Base-by-base conservation (phyloP, 148 eudicot genomes). In the Spergularia marina region DNA sequence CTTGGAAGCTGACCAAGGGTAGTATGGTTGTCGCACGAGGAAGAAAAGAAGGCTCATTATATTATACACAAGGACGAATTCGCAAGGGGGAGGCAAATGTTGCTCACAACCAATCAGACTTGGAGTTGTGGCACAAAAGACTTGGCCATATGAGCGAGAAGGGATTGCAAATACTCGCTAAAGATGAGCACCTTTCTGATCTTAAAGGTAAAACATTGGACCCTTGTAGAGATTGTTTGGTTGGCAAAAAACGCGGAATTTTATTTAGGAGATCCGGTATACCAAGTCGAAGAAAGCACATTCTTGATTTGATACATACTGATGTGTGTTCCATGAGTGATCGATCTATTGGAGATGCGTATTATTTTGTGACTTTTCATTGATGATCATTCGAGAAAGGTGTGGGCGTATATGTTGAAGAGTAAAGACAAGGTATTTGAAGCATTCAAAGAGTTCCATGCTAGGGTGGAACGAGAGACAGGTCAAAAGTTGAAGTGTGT, bases 61-160 rank as follows among this genome's bases (percentile, higher is more conserved):
- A 53, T 54, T 39, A 7, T n/a, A 70, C 18, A 16, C 73, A 70
- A 52, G 44, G 12, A 12, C 16, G 57, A 5, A 1, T 69, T 14
- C 5, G 20, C 15, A 34, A 23, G 58, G 55, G 55, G 34, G 58
- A 34, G 5, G 17, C 13, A 49, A 47, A 69, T 52, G 59, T 51
- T 30, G 2, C 11, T 21, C 30, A 21, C 0, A 8, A 7, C 63
- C 23, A 7, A 23, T 53, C 55, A n/a, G 5, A 11, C 15, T 44
- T 44, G 49, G 21, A 61, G 65, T 18, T 68, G 14, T 39, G 55
- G 63, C 23, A 68, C 53, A 68, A 53, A 34, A 53, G 56, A 58
- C 56, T 69, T 51, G 72, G 56, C 11, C 72, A 69, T 17, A 69
- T 52, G 59, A 17, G 16, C 18, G 39, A 25, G 40, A 69, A 69